Conservation (phyloP, 495 filamentous ascomycete species). For the Talaromyces adpressus region DNA sequence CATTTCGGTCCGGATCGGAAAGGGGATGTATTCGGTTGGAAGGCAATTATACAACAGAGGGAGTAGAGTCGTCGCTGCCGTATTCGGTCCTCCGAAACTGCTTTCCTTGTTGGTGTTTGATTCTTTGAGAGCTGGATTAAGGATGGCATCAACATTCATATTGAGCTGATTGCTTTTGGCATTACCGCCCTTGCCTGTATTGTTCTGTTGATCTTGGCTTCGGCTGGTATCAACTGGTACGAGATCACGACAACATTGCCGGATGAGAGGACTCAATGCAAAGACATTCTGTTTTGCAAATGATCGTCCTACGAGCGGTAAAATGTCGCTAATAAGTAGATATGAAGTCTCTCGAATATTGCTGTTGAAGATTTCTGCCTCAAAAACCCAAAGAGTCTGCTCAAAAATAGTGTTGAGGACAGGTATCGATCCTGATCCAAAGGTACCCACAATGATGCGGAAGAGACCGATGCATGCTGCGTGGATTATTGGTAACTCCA, state of each 20-base stretch:
- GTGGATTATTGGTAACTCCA: constrained; percentile 66
- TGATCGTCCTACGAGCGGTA: constrained; percentile 54
- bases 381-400: constrained; percentile 61
- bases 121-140: constrained; percentile 32
- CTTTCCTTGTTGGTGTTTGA: not conserved
- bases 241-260: constrained; percentile 58
- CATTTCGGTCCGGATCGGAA: constrained; percentile 59
- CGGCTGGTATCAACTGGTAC: constrained; percentile 31
- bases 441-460: constrained; percentile 40
- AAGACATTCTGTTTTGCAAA: constrained; percentile 55
- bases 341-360: constrained; percentile 57
- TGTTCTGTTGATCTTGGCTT: constrained; percentile 16
- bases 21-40: constrained; percentile 52
- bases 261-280: constrained; percentile 49
- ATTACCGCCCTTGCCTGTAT: constrained; percentile 21
- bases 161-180: constrained; percentile 27
- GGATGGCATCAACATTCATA: constrained; percentile 50
- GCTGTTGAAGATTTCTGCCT: constrained; percentile 48
- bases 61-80: constrained; percentile 7
- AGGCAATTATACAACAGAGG: constrained; percentile 27
- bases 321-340: constrained; percentile 43
- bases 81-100: not conserved
- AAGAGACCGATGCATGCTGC: constrained; percentile 56
- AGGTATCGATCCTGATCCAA: constrained; percentile 46
- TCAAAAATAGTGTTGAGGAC: constrained; percentile 55